Percentiles rank a stretch among this genome's conserved stretches.
These are phyloP conservation scores for Aspergillus novoparasiticus DNA, from an alignment of 2,329 filamentous ascomycete species.

Conservation along the genomic window DNA sequence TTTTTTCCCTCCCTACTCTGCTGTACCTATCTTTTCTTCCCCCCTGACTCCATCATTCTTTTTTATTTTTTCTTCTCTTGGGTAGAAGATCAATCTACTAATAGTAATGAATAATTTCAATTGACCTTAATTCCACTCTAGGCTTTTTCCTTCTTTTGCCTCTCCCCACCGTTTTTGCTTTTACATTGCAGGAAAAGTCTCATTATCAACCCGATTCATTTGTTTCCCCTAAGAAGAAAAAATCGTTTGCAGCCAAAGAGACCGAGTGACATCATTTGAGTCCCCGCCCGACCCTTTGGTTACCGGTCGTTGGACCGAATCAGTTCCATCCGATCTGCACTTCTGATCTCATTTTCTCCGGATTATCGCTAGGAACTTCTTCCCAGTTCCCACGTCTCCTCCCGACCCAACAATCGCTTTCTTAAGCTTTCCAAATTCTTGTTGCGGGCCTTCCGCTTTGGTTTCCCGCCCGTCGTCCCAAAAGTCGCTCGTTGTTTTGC, in stretches of 20 bases:
- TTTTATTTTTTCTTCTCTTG: too few species aligned
- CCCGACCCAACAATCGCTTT: conserved; percentile 2
- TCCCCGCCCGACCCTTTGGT: not conserved
- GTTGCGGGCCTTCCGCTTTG: conserved; percentile 3
- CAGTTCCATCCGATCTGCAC: conserved; percentile 18
- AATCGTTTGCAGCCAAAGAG: not conserved
- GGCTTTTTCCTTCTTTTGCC: not conserved
- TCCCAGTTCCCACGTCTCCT: not conserved
- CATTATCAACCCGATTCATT: not conserved
- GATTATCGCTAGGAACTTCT: conserved; percentile 1
- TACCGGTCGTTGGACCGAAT: not conserved
- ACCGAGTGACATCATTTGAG: not conserved
- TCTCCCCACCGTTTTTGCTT: not conserved
- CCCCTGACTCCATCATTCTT: too few species aligned
- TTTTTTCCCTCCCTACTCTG: not conserved
- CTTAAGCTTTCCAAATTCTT: not conserved
- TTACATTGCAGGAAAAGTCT: not conserved
- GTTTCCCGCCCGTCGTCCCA: not conserved
- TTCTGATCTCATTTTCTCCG: conserved; percentile 20
- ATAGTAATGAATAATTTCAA: too few species aligned
- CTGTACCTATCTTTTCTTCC: too few species aligned
- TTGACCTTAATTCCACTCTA: not conserved
- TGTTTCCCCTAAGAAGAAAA: not conserved
- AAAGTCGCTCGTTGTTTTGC: not conserved
- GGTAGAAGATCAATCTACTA: too few species aligned